Base-by-base conservation (phyloP, 2,329 filamentous ascomycete genomes). In the Fusarium subglutinans region DNA sequence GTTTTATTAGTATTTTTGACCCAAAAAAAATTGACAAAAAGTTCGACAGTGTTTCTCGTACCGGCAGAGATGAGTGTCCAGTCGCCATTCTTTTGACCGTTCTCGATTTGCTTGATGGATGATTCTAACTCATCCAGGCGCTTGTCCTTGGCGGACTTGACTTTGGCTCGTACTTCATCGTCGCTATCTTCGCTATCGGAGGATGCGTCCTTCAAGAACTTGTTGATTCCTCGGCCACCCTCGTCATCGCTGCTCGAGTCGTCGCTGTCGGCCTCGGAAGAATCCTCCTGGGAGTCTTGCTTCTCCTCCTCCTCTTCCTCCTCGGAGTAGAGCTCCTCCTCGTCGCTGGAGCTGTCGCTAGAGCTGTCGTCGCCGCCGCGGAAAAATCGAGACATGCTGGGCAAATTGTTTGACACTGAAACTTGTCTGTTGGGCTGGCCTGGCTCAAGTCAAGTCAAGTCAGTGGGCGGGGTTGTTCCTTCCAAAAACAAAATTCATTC, bases 131-230 rank as follows among this genome's bases (percentile, higher is more conserved):
- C 97, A 81, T 98, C 96, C 76, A 94, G 89, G 72, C 96, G 91
- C 90, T 99, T 99, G 87, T 98, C 95, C 86, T 98, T 98, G 80
- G 96, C 95, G 84, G 95, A 98, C 90, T 97, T 98, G 81, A 98
- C 93, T 79, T 96, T 91, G 79, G 92, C 94, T 75, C 92, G 91
- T 76, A 91, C 90, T 75, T 98, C 96, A 75, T 96, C 94, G 75
- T 96, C 95, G 81, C 95, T 95, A 79, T 95, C 92, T 75, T 95
- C 93, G 79, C 92, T 94, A 57, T 96, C 94, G 67, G 90, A 92
- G 61, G 83, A 81, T 76, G 90, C 91, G 78, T 92, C 90, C 80
- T 92, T 90, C 89, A 98, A 91, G 92, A 99, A 99, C 81, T 91
- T 90, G 80, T 88, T 91, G 75, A 93, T 92, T 81, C 95, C 95